Percentiles rank a stretch among this genome's conserved stretches.
These are phyloP conservation scores for Lasiosphaeriaceae sp. DNA, from an alignment of 495 filamentous ascomycete genomes.

Conservation along the genomic window DNA sequence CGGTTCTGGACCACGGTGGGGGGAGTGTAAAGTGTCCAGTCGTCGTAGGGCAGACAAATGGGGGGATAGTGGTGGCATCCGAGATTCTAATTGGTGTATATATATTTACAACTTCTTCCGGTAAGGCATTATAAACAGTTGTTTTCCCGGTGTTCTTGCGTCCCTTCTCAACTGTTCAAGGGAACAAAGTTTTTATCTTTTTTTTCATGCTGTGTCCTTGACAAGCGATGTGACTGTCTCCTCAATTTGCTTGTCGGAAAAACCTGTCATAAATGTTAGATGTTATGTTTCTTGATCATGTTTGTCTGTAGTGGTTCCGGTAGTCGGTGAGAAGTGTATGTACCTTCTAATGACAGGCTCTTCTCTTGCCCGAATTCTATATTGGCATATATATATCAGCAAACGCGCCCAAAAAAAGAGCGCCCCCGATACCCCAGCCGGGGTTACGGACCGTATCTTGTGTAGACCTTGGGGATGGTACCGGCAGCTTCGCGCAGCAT, in stretches of 20 bases:
- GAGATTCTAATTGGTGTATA: background rate
- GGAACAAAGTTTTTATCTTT: background rate
- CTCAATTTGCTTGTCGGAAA: constrained; percentile 91
- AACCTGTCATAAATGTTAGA: constrained; percentile 48
- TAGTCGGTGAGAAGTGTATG: background rate
- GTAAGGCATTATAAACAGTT: constrained; percentile 1
- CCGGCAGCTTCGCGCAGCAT: constrained; percentile 86
- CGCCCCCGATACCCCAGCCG: background rate
- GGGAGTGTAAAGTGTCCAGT: too few species aligned
- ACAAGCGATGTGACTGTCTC: constrained; percentile 79
- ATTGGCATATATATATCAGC: background rate
- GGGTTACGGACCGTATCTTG: constrained; percentile 76
- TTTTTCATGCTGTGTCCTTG: constrained; percentile 43
- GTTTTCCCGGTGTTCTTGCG: background rate
- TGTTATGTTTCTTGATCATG: background rate
- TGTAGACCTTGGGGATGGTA: constrained; percentile 79
- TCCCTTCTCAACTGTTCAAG: background rate
- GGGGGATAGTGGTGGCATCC: too few species aligned
- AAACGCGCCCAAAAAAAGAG: background rate
- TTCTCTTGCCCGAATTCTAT: constrained; percentile 86
- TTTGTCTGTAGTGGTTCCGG: background rate
- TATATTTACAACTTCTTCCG: background rate
- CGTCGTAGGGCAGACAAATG: too few species aligned
- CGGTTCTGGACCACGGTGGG: too few species aligned
- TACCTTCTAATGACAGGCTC: constrained; percentile 75